A percentile compares a stretch with the other conserved stretches of the same genome.
These are phyloP conservation scores for Capniomyces stellatus DNA, from an alignment of 371 early-diverging fungal genomes.

Conservation along the genomic window DNA sequence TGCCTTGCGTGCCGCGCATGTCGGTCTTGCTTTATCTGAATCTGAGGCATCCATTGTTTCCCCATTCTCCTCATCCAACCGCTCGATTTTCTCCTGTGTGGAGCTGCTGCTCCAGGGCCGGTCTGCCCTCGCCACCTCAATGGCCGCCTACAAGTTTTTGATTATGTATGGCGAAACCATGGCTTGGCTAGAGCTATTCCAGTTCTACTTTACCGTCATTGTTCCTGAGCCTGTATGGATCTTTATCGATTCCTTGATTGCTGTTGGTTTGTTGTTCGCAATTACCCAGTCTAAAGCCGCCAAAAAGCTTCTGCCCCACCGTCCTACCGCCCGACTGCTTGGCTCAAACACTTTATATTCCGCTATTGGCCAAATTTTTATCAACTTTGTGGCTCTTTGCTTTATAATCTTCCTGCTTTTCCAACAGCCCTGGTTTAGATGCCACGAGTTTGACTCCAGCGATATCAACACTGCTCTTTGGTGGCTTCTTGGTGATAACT, in stretches of 20 bases:
- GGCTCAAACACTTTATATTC: slow-evolving; percentile 43
- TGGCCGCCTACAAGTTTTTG: slow-evolving; percentile 60
- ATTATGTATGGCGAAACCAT: slow-evolving; percentile 62
- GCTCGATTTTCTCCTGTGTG: slow-evolving; percentile 43
- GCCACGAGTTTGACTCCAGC: slow-evolving; percentile 52
- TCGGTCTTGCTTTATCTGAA: slow-evolving; percentile 74
- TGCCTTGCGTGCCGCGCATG: slow-evolving; percentile 76
- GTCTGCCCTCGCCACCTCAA: slow-evolving; percentile 52
- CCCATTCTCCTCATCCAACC: slow-evolving; percentile 49
- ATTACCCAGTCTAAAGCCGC: slow-evolving; percentile 46
- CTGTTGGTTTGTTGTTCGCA: slow-evolving; percentile 40
- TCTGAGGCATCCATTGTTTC: slow-evolving; percentile 60
- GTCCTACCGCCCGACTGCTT: slow-evolving; percentile 54
- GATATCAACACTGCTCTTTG: slow-evolving; percentile 41
- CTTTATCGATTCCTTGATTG: slow-evolving; percentile 45
- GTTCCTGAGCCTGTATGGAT: slow-evolving; percentile 50
- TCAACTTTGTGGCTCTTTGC: slow-evolving; percentile 42
- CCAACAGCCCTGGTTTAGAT: slow-evolving; percentile 42
- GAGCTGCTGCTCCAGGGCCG: slow-evolving; percentile 53
- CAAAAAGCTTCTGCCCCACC: slow-evolving; percentile 29
- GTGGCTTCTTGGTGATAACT: slow-evolving; percentile 68
- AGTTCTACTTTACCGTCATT: slow-evolving; percentile 50
- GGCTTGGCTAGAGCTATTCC: slow-evolving; percentile 43
- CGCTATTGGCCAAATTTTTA: slow-evolving; percentile 38
- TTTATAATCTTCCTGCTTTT: slow-evolving; percentile 35